Percentiles rank a stretch among this genome's conserved stretches.
These are phyloP conservation scores for Alternaria viburni DNA, from an alignment of 2,329 filamentous ascomycete species.

Conservation along the genomic window DNA sequence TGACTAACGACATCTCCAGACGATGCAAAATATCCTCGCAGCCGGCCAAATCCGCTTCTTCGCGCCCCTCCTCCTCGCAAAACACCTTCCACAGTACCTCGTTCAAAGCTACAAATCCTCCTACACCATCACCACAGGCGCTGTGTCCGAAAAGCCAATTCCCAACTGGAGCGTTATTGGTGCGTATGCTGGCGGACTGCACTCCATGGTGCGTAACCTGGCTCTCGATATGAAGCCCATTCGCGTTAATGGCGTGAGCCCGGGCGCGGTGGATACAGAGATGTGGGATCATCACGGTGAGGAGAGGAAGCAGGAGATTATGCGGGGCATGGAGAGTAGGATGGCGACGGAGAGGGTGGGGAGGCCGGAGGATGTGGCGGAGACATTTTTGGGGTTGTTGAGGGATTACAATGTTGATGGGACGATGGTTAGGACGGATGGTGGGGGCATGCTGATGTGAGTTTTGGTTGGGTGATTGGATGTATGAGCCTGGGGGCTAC, in stretches of 20 bases:
- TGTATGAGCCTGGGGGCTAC: not conserved
- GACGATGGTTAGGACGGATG: conserved; percentile 53
- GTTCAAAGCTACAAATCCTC: conserved; percentile 52
- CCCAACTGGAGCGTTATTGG: conserved; percentile 60
- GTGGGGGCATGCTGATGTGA: conserved; percentile 37
- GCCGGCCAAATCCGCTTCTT: conserved; percentile 60
- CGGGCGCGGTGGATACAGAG: conserved; percentile 59
- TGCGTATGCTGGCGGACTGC: conserved; percentile 57
- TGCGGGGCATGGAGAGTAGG: conserved; percentile 24
- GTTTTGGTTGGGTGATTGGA: not conserved
- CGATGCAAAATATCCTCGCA: conserved; percentile 49
- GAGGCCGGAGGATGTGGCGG: conserved; percentile 43
- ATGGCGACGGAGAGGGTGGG: conserved; percentile 39
- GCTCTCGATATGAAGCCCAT: conserved; percentile 69
- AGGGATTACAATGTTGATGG: conserved; percentile 56
- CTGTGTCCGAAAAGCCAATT: conserved; percentile 58
- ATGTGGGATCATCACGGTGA: conserved; percentile 46
- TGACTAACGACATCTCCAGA: conserved; percentile 9
- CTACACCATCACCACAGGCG: conserved; percentile 64
- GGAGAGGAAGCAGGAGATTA: conserved; percentile 30
- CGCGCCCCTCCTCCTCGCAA: conserved; percentile 60
- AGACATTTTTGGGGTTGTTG: conserved; percentile 58
- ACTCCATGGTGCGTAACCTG: conserved; percentile 61
- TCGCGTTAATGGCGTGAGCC: conserved; percentile 67
- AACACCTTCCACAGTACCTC: conserved; percentile 56